A percentile compares a stretch with the other conserved stretches of the same genome.
Evolutionary conservation across 345 rosid species (phyloP).

Genomic region (Hibiscus mutabilis): DNA sequence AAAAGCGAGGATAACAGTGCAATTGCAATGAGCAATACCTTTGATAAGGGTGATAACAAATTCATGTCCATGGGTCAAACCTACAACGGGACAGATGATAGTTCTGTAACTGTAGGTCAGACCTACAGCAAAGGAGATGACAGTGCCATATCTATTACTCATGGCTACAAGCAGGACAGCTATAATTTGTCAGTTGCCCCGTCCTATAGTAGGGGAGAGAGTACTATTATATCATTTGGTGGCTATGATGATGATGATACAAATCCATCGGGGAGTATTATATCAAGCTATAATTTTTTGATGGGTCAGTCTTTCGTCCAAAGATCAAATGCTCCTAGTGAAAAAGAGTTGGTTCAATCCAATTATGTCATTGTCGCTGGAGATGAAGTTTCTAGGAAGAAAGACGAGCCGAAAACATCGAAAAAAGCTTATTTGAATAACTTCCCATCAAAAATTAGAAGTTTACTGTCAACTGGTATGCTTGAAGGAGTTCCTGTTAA

Average conservation of each 20-base stretch:
- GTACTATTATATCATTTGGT: slow-evolving; percentile 65
- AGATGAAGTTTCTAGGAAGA: slow-evolving; percentile 24
- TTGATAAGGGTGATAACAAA: slow-evolving; percentile 33
- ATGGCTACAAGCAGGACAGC: slow-evolving; percentile 25
- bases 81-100: slow-evolving; percentile 31
- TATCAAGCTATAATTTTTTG: slow-evolving; percentile 39
- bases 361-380: slow-evolving; percentile 16
- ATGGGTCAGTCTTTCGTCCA: slow-evolving; percentile 35
- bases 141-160: slow-evolving; percentile 21
- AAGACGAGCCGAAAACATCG: slow-evolving; percentile 28
- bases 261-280: slow-evolving; percentile 31
- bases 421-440: slow-evolving; percentile 32
- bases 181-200: slow-evolving; percentile 25
- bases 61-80: slow-evolving; percentile 42
- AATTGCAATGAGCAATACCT: slow-evolving; percentile 31
- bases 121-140: slow-evolving; percentile 32
- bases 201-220: slow-evolving; percentile 43
- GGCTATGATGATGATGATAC: slow-evolving; percentile 45
- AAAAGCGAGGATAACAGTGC: slow-evolving; percentile 32
- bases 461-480: slow-evolving; percentile 56
- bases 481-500: slow-evolving; percentile 54
- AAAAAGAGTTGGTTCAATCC: slow-evolving; percentile 22
- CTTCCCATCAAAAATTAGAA: slow-evolving; percentile 53
- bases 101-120: slow-evolving; percentile 38
- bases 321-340: slow-evolving; percentile 21